Base-by-base conservation (phyloP, 805 yeast genomes). In the Hanseniaspora guilliermondii region DNA sequence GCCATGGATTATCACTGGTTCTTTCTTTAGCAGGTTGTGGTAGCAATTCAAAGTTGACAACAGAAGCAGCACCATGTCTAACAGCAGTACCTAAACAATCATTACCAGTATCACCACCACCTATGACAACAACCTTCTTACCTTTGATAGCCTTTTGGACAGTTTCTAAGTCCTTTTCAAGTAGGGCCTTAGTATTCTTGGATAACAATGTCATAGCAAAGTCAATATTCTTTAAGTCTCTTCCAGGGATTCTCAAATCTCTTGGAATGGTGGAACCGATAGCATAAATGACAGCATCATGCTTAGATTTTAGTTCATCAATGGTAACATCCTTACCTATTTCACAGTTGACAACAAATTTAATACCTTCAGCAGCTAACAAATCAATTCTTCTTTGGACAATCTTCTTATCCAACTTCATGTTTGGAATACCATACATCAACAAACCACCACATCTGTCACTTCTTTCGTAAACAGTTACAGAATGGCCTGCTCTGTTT, bases 21-120 rank as follows among this genome's bases (percentile, higher is more conserved):
- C 97, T 80, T 56, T 79, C 77, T 32, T 76, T 76, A 37, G 97
- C 86, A 59, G 98, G 98, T 62, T 83, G 81, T 56, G 98, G 98
- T 62, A 91, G 75, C 67, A 91, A 76, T 74, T 91, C 98, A 68
- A 91, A 93, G 77, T 91, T 91, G 60, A 82, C 77, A 56, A 93
- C 96, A 9, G 95, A 85, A 68, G 85, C 82, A 58, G 97, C 97
- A 42, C 96, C 97, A 68, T 93, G 97, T 73, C 97, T 84, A 38
- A 93, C 89, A 22, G 96, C 79, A 44, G 98, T 91, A 71, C 97
- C 97, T 65, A 91, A 77, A 79, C 97, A 91, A 76, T 91, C 98
- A 68, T 91, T 91, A 79, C 98, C 98, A 36, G 97, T 91, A 70
- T 91, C 98, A 80, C 98, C 98, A 75, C 98, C 98, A 65, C 98